Conservation (phyloP, 768 basidiomycete genomes). For the Mycena rebaudengoi region DNA sequence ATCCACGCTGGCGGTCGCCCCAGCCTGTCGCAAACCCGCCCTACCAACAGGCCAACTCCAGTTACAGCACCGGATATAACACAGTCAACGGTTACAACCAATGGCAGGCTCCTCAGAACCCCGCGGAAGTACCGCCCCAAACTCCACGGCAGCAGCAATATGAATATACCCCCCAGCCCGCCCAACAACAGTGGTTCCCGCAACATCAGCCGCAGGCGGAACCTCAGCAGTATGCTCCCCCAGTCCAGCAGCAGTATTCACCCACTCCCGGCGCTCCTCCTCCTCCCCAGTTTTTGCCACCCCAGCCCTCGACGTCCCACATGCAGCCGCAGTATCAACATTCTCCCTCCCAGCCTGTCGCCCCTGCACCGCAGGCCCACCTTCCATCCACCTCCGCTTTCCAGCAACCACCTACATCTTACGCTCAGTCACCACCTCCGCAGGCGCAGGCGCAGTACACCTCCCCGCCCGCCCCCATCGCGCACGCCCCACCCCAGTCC, state of each 20-base stretch:
- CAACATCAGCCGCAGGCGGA: conserved; percentile 37
- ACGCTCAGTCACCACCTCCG: conserved; percentile 35
- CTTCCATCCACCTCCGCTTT: conserved; percentile 27
- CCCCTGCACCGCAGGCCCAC: conserved; percentile 33
- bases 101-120: conserved; percentile 41
- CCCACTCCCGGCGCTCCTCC: conserved; percentile 20
- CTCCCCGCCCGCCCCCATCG: conserved; percentile 7
- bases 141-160: conserved; percentile 31
- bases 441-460: conserved; percentile 31
- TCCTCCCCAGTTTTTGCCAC: conserved; percentile 25
- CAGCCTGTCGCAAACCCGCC: conserved; percentile 38
- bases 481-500: conserved; percentile 15
- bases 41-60: conserved; percentile 41
- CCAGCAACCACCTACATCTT: conserved; percentile 28
- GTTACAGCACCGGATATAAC: conserved; percentile 34
- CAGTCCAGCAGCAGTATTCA: conserved; percentile 31
- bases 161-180: conserved; percentile 13
- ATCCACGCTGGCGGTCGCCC: conserved; percentile 68
- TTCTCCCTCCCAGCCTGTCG: conserved; percentile 34
- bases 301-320: conserved; percentile 15
- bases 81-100: conserved; percentile 41
- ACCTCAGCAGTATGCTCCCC: conserved; percentile 35
- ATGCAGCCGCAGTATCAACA: conserved; percentile 36
- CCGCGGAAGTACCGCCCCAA: conserved; percentile 25
- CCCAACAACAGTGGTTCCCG: conserved; percentile 22